Percentiles rank a stretch among this genome's conserved stretches.
Conservation (phyloP, 2,329 filamentous ascomycete species). For the Epichloe baconii region DNA sequence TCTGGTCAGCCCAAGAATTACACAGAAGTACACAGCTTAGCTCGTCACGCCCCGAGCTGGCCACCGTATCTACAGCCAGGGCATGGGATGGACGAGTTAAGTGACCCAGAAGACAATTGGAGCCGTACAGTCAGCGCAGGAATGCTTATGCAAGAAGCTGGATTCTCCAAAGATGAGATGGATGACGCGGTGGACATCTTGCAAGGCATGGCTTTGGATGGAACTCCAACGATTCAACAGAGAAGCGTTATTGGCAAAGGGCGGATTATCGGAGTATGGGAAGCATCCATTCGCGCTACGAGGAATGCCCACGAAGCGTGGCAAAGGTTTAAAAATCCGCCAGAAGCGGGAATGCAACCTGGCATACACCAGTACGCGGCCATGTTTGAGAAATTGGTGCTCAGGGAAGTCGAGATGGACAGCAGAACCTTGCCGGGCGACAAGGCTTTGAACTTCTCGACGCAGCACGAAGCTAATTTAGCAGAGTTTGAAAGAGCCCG, state of each 20-base stretch:
- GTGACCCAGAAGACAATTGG: conserved; percentile 36
- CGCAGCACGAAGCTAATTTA: conserved; percentile 31
- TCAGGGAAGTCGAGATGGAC: conserved; percentile 15
- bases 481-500: conserved; percentile 53
- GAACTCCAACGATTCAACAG: conserved; percentile 44
- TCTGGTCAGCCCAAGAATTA: conserved; percentile 38
- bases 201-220: conserved; percentile 36
- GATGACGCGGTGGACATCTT: conserved; percentile 39
- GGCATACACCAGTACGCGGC: conserved; percentile 37
- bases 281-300: conserved; percentile 42
- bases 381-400: conserved; percentile 45
- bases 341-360: conserved; percentile 20
- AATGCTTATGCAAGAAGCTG: conserved; percentile 41
- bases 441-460: conserved; percentile 33
- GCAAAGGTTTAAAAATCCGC: conserved; percentile 32
- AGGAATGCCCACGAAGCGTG: conserved; percentile 50
- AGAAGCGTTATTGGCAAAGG: conserved; percentile 10
- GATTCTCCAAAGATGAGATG: conserved; percentile 32
- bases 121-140: conserved; percentile 41
- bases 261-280: conserved; percentile 30
- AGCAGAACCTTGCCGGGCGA: conserved; percentile 43
- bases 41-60: conserved; percentile 40
- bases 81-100: conserved; percentile 46
- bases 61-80: conserved; percentile 45
- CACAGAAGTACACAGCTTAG: conserved; percentile 34